phyloP scores from a whole-genome alignment of 2,329 filamentous ascomycete genomes.

The Verticillium albo-atrum region DNA sequence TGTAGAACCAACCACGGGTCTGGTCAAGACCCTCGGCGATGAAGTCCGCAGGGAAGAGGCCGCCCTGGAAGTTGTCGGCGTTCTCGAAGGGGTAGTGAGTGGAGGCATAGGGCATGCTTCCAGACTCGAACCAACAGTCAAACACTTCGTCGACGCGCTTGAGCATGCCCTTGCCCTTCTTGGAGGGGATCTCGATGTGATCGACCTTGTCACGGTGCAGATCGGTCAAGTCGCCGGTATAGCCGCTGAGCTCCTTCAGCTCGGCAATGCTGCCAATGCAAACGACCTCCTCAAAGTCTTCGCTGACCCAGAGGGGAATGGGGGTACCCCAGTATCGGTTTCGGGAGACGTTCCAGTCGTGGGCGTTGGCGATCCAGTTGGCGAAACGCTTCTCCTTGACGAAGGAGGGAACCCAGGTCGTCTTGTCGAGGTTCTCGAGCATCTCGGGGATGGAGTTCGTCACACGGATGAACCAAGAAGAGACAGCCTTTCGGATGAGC shows the following conservation, averaged over 20 bases:
- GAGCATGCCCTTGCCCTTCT: conserved; percentile 78
- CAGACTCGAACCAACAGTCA: conserved; percentile 96
- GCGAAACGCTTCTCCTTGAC: conserved; percentile 90
- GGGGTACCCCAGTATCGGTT: conserved; percentile 97
- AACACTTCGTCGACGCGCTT: conserved; percentile 84
- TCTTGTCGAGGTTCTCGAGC: conserved; percentile 83
- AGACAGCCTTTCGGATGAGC: conserved; percentile 86
- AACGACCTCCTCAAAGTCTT: conserved; percentile 80
- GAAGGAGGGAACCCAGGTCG: conserved; percentile 86
- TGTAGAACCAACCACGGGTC: conserved; percentile 97
- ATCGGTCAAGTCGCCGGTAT: conserved; percentile 75
- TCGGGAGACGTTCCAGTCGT: conserved; percentile 92
- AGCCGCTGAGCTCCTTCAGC: conserved; percentile 82
- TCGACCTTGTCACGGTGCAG: conserved; percentile 92
- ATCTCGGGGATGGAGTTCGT: conserved; percentile 79
- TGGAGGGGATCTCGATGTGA: conserved; percentile 88
- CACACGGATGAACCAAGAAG: conserved; percentile 93
- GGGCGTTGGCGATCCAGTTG: conserved; percentile 86
- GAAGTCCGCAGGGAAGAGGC: conserved; percentile 80
- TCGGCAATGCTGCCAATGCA: conserved; percentile 83
- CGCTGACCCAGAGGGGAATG: conserved; percentile 86
- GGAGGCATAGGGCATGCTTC: conserved; percentile 90
- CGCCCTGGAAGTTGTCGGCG: conserved; percentile 70
- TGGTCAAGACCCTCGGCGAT: conserved; percentile 92
- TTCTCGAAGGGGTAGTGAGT: conserved; percentile 93